Percentiles rank a stretch among this genome's conserved stretches.
These are phyloP conservation scores for Cnidoscolus chayamansa DNA, from an alignment of 441 rosid species.

Conservation along the genomic window DNA sequence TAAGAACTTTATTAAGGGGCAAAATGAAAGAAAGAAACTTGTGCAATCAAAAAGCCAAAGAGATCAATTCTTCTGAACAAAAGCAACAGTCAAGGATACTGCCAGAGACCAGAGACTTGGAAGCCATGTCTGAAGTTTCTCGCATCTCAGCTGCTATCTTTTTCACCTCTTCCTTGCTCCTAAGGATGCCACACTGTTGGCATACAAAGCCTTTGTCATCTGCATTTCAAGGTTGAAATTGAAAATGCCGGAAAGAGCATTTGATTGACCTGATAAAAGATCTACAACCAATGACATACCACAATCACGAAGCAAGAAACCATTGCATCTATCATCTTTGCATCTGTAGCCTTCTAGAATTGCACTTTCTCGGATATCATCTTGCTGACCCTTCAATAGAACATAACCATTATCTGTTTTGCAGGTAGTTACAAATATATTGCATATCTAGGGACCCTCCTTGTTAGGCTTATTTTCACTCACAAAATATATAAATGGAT, in stretches of 20 bases:
- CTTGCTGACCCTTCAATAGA: constrained; percentile 55
- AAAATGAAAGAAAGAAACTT: not conserved
- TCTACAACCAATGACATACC: constrained; percentile 37
- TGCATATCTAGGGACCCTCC: not conserved
- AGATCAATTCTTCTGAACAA: constrained; percentile 7
- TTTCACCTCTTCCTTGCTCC: constrained; percentile 69
- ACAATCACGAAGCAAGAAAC: constrained; percentile 77
- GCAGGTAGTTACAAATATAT: not conserved
- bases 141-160: constrained; percentile 48
- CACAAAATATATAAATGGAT: not conserved
- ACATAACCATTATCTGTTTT: constrained; percentile 20
- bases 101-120: constrained; percentile 37
- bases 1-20: not conserved
- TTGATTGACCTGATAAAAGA: constrained; percentile 12
- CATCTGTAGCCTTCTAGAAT: constrained; percentile 89
- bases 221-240: constrained; percentile 36
- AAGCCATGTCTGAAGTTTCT: constrained; percentile 41
- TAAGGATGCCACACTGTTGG: constrained; percentile 64
- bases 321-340: constrained; percentile 56
- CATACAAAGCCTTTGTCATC: constrained; percentile 74
- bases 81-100: constrained; percentile 42
- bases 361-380: constrained; percentile 83
- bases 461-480: not conserved
- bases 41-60: not conserved
- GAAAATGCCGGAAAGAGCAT: not conserved